phyloP scores from a whole-genome alignment of 2,329 filamentous ascomycete genomes.

The Stagonosporopsis cucurbitacearum region DNA sequence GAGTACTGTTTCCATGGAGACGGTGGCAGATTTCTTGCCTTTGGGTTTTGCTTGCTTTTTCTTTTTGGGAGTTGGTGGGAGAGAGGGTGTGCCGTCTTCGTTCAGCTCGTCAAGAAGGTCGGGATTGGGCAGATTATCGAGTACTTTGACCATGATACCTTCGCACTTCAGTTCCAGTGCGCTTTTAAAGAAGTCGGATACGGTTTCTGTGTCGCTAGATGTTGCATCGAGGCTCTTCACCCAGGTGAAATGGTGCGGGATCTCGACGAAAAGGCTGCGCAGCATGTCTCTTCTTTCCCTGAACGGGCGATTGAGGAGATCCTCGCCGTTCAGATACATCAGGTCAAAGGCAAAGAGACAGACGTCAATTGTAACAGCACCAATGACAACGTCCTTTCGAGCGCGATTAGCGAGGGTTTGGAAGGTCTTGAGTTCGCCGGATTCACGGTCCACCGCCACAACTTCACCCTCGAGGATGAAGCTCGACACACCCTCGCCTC shows the following conservation, averaged over 20 bases:
- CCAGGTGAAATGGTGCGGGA: constrained; percentile 88
- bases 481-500: constrained; percentile 82
- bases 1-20: constrained; percentile 35
- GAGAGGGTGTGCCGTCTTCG: constrained; percentile 24
- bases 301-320: constrained; percentile 80
- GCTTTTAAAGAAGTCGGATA: constrained; percentile 89
- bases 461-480: constrained; percentile 98
- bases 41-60: constrained; percentile 39
- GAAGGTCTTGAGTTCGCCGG: constrained; percentile 85
- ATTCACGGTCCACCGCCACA: constrained; percentile 82
- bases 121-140: constrained; percentile 75
- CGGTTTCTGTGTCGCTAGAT: constrained; percentile 80
- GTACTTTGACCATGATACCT: constrained; percentile 97
- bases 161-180: constrained; percentile 89
- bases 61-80: constrained; percentile 46
- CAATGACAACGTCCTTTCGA: constrained; percentile 87
- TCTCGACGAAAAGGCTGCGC: constrained; percentile 81
- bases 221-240: constrained; percentile 87
- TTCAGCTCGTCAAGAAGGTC: constrained; percentile 54
- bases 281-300: constrained; percentile 83
- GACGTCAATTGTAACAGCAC: constrained; percentile 83
- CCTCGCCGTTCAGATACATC: constrained; percentile 93
- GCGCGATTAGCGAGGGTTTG: constrained; percentile 90
- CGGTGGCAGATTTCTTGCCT: constrained; percentile 42
- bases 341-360: constrained; percentile 95